A percentile compares a stretch with the other conserved stretches of the same genome.
Evolutionary conservation across 73 alveolate species (phyloP).

Genomic region (Paramecium pentaurelia): DNA sequence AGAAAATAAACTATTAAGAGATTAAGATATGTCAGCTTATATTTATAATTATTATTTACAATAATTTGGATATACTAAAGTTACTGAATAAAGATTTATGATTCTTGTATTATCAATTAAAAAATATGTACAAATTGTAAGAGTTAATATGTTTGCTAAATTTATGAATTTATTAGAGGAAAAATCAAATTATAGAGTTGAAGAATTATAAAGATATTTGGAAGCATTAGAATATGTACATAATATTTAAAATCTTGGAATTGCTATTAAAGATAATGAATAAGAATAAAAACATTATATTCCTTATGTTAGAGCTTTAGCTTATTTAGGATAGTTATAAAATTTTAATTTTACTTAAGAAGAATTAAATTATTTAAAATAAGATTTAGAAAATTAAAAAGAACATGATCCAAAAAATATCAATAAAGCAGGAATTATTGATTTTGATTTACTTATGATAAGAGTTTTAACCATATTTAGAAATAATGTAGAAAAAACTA

Average conservation of each 20-base stretch:
- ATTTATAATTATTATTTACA: slow-evolving; percentile 37
- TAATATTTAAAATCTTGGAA: neutral
- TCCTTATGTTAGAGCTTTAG: slow-evolving; percentile 37
- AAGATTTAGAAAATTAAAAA: slow-evolving; percentile 33
- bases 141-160: slow-evolving; percentile 53
- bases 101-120: slow-evolving; percentile 21
- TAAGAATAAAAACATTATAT: slow-evolving; percentile 16
- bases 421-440: slow-evolving; percentile 41
- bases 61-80: slow-evolving; percentile 47
- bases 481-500: slow-evolving; percentile 48
- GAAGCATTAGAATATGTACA: slow-evolving; percentile 44
- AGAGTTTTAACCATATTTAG: slow-evolving; percentile 6
- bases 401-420: slow-evolving; percentile 50
- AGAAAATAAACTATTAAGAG: slow-evolving; percentile 39
- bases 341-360: neutral
- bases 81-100: slow-evolving; percentile 49
- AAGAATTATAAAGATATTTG: slow-evolving; percentile 34
- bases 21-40: slow-evolving; percentile 35
- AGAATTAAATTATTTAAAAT: slow-evolving; percentile 31
- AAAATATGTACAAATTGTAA: slow-evolving; percentile 1
- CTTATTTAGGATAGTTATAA: slow-evolving; percentile 21
- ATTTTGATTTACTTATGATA: slow-evolving; percentile 49
- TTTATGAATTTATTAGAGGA: slow-evolving; percentile 50
- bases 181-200: slow-evolving; percentile 24
- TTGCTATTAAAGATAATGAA: slow-evolving; percentile 28